Conservation (phyloP, 768 basidiomycete species). For the Boletellus ananiceps region DNA sequence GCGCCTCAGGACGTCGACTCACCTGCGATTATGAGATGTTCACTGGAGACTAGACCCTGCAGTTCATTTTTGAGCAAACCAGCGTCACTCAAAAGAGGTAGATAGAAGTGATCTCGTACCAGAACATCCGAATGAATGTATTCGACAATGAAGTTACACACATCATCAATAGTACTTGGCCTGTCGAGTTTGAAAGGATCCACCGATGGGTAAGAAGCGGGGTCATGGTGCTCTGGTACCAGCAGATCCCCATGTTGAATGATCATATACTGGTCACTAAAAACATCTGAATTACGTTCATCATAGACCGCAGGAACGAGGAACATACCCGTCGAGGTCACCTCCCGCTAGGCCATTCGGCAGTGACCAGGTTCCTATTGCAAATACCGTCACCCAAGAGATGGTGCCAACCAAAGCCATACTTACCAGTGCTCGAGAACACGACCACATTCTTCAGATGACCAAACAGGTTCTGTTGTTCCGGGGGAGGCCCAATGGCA, state of each 20-base stretch:
- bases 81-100: neutral
- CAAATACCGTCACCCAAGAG: neutral
- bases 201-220: constrained; percentile 48
- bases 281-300: neutral
- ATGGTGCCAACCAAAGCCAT: neutral
- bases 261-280: constrained; percentile 63
- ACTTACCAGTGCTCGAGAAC: constrained; percentile 56
- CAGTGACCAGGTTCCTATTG: constrained; percentile 53
- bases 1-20: constrained; percentile 17
- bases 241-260: constrained; percentile 53
- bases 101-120: constrained; percentile 36
- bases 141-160: constrained; percentile 77
- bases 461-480: constrained; percentile 51
- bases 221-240: constrained; percentile 43
- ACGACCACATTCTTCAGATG: constrained; percentile 69
- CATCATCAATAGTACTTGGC: constrained; percentile 59
- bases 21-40: constrained; percentile 70
- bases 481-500: constrained; percentile 69
- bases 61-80: constrained; percentile 9
- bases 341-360: constrained; percentile 71
- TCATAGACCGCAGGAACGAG: neutral
- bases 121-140: constrained; percentile 81
- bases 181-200: constrained; percentile 36
- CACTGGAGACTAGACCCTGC: constrained; percentile 65
- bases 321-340: constrained; percentile 69